These are phyloP conservation scores for Stylosanthes scabra DNA, from an alignment of 331 rosid species.

Conservation along the genomic window DNA sequence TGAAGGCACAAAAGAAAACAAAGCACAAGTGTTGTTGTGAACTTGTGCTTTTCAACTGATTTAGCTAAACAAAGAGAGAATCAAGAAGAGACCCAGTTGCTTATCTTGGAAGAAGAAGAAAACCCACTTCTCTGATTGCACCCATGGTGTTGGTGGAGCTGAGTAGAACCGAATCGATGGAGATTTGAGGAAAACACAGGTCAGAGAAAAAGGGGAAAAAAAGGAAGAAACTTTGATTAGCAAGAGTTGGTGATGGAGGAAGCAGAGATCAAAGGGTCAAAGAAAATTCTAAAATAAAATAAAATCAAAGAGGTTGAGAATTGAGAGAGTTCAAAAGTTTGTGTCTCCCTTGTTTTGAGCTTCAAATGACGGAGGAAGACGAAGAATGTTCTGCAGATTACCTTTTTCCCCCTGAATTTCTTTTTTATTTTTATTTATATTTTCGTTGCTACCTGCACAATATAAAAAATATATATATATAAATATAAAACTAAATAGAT, in stretches of 20 bases:
- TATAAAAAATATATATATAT: neutral
- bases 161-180: slow-evolving; percentile 22
- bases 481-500: too few species aligned
- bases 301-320: slow-evolving; percentile 20
- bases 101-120: slow-evolving; percentile 41
- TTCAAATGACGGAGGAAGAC: slow-evolving; percentile 30
- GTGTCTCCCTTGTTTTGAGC: slow-evolving; percentile 27
- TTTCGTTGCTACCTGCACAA: neutral
- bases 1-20: neutral
- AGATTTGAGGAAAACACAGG: neutral
- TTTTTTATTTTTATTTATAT: slow-evolving; percentile 2
- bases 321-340: slow-evolving; percentile 33
- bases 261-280: slow-evolving; percentile 28
- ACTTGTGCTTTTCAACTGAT: neutral
- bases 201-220: neutral
- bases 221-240: slow-evolving; percentile 26
- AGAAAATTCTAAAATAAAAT: neutral
- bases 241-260: slow-evolving; percentile 18
- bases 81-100: slow-evolving; percentile 4
- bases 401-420: slow-evolving; percentile 6
- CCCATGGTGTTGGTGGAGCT: slow-evolving; percentile 28
- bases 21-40: slow-evolving; percentile 27
- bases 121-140: slow-evolving; percentile 33
- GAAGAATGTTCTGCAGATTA: slow-evolving; percentile 43
- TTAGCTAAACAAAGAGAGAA: neutral